These are phyloP conservation scores for Pochonia chlamydosporia DNA, from an alignment of 2,329 filamentous ascomycete genomes.

Conservation along the genomic window DNA sequence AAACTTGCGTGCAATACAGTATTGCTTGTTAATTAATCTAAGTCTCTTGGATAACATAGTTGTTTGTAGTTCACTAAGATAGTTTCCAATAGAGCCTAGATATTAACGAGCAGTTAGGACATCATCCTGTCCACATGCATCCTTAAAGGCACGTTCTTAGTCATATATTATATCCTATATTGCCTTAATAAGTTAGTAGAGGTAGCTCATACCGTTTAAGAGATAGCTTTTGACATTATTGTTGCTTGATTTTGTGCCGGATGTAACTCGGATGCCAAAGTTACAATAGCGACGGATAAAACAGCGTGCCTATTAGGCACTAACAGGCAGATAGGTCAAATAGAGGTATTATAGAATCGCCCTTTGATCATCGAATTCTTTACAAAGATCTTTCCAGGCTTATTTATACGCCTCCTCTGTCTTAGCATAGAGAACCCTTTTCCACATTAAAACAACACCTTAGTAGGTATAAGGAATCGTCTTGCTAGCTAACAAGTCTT, in stretches of 20 bases:
- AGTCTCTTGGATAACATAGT: not conserved
- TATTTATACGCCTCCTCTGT: not conserved
- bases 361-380: too few relatives aligned
- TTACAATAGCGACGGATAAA: slow-evolving; percentile 9
- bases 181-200: slow-evolving; percentile 5
- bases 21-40: not conserved
- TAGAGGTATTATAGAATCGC: slow-evolving; percentile 6
- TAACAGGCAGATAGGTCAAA: slow-evolving; percentile 5
- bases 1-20: not conserved
- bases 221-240: slow-evolving; percentile 6
- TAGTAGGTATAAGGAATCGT: not conserved
- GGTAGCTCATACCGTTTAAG: slow-evolving; percentile 5
- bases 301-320: slow-evolving; percentile 9
- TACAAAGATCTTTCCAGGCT: not conserved
- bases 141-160: slow-evolving; percentile 2
- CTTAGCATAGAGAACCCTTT: not conserved
- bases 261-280: slow-evolving; percentile 6
- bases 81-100: not conserved
- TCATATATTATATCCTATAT: slow-evolving; percentile 4
- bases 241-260: slow-evolving; percentile 6
- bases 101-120: slow-evolving; percentile 3
- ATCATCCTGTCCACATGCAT: slow-evolving; percentile 5
- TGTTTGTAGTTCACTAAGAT: not conserved
- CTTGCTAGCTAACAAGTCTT: not conserved
- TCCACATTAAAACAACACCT: not conserved